Conservation (phyloP, 768 basidiomycete species). For the Hericium rajendrae region DNA sequence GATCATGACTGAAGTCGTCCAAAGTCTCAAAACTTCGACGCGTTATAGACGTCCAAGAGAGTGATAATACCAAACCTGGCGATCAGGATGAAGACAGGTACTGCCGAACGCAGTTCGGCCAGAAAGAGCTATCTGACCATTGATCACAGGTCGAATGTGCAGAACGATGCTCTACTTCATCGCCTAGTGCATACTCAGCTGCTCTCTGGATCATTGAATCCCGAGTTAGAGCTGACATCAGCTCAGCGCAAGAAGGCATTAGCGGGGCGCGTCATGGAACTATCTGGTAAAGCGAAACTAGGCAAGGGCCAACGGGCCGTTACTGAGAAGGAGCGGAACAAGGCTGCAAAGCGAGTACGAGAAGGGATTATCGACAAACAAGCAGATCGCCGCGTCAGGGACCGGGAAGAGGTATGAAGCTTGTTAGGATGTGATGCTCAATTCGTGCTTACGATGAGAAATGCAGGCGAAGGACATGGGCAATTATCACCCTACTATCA, state of each 20-base stretch:
- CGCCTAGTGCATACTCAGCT: slow-evolving; percentile 73
- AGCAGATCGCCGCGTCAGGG: slow-evolving; percentile 39
- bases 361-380: slow-evolving; percentile 60
- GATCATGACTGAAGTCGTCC: slow-evolving; percentile 48
- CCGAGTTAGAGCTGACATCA: slow-evolving; percentile 50
- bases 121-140: neutral
- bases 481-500: slow-evolving; percentile 76
- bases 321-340: slow-evolving; percentile 53
- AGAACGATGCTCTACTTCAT: slow-evolving; percentile 74
- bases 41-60: slow-evolving; percentile 16
- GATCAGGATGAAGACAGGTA: slow-evolving; percentile 18
- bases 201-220: slow-evolving; percentile 61
- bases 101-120: slow-evolving; percentile 15
- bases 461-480: slow-evolving; percentile 72
- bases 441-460: neutral
- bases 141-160: slow-evolving; percentile 49
- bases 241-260: slow-evolving; percentile 67
- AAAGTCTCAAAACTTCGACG: slow-evolving; percentile 55
- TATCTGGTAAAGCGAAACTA: slow-evolving; percentile 56
- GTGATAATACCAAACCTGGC: neutral
- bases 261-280: slow-evolving; percentile 67
- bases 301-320: slow-evolving; percentile 66
- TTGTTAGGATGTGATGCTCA: neutral
- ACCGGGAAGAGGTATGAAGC: slow-evolving; percentile 56
- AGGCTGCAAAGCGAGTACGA: slow-evolving; percentile 62